Base-by-base conservation (phyloP, 495 filamentous ascomycete species). In the Wilcoxina mikolae region DNA sequence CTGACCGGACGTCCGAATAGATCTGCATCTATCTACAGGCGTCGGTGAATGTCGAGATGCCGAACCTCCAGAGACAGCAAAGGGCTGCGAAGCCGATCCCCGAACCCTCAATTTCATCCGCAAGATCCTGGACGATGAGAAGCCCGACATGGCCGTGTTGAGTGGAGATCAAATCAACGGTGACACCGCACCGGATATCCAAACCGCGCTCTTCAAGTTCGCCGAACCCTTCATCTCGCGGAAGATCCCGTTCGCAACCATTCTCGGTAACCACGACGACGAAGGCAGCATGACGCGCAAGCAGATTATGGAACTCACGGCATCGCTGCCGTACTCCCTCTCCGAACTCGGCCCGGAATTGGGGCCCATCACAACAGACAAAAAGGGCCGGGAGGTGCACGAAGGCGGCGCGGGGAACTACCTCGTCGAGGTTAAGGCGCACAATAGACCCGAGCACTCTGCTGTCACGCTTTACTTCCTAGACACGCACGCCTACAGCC, bases 231-330 rank as follows among this genome's bases (percentile, higher is more conserved):
- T 98, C 47, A 82, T 90, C 56, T 78, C 87, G 63, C 87, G 82
- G 65, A 83, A 84, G 59, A 84, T 95, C 39, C 93, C 91, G 0
- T 98, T 90, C 61, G 90, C 87, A 33, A 79, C 82, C 45, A 96
- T 98, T 52, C 94, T 95, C 62, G 91, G 91, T 39, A 98, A 98
- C 65, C 91, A 98, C 68, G 91, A 98, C 65, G 88, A 96, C 66
- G 90, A 95, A 73, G 84, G 85, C 15, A 76, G 87, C 46, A 74
- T 94, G 53, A 75, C 79, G 22, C 82, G 93, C 22, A 69, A 74
- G 3, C 78, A 78, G 3, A 79, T 85, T 57, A 96, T 96, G 90
- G 71, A 78, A 4, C 74, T 98, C 22, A 79, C 91, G 31, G 79
- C 94, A 68, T 77, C 80, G 1, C 74, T 98, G 0, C 93, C 91